A percentile compares a stretch with the other conserved stretches of the same genome.
phyloP scores from a whole-genome alignment of 2,329 filamentous ascomycete species.

The Sphaerulina musiva region DNA sequence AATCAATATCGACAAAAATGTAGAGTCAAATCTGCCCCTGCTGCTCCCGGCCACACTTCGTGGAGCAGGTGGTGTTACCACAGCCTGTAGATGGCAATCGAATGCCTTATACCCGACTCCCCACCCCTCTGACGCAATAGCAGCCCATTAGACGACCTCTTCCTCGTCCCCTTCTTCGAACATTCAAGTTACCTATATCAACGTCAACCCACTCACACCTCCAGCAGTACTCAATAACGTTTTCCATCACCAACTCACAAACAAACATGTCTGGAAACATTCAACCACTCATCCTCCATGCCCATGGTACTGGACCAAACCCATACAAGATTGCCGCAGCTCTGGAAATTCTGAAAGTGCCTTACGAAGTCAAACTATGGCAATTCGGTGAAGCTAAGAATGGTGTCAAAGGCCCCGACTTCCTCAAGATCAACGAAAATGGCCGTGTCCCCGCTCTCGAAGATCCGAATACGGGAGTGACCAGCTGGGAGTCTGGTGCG shows the following conservation, averaged over 20 bases:
- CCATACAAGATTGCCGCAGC: conserved; percentile 41
- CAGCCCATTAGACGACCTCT: neutral
- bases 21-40: no score
- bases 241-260: neutral
- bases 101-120: neutral
- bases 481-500: conserved; percentile 47
- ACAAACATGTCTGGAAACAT: conserved; percentile 4
- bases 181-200: no score
- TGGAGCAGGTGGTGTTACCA: neutral
- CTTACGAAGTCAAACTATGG: conserved; percentile 40
- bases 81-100: neutral
- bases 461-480: conserved; percentile 43
- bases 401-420: conserved; percentile 36
- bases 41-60: neutral
- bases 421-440: conserved; percentile 42
- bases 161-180: neutral
- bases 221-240: neutral
- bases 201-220: neutral
- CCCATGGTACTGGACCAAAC: conserved; percentile 39
- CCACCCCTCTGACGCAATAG: conserved; percentile 1
- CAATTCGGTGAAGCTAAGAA: conserved; percentile 37
- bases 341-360: conserved; percentile 38
- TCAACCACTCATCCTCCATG: conserved; percentile 38
- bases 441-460: conserved; percentile 41
- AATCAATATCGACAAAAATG: no score